Percentiles rank a stretch among this genome's conserved stretches.
phyloP scores from a whole-genome alignment of 2,329 filamentous ascomycete species.

The Didymella pinodella region DNA sequence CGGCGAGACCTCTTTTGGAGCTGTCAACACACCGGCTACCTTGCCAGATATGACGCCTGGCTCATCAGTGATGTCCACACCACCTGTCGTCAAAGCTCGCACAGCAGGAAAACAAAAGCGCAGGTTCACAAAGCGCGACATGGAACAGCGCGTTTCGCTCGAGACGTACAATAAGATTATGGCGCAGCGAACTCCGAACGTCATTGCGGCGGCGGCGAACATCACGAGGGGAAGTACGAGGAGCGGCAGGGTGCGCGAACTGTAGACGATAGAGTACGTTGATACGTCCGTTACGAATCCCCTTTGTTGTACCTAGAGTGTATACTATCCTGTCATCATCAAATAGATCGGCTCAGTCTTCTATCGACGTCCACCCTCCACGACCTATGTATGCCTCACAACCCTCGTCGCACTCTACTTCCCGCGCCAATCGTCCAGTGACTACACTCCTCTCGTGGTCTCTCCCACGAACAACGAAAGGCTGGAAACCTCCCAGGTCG shows the following conservation, averaged over 20 bases:
- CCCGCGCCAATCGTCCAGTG: slow-evolving; percentile 66
- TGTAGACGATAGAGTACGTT: slow-evolving; percentile 3
- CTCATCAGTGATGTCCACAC: slow-evolving; percentile 6
- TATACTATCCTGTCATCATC: not conserved
- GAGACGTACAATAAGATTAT: slow-evolving; percentile 2
- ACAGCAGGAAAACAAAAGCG: slow-evolving; percentile 8
- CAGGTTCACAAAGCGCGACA: slow-evolving; percentile 4
- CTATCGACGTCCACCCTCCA: slow-evolving; percentile 68
- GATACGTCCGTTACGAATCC: not conserved
- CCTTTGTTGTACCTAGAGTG: not conserved
- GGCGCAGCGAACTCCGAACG: not conserved
- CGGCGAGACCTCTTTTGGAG: not conserved
- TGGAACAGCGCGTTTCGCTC: slow-evolving; percentile 7
- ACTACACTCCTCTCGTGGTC: slow-evolving; percentile 71
- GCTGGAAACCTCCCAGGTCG: slow-evolving; percentile 55
- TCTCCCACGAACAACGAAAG: slow-evolving; percentile 69
- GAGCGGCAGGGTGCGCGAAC: slow-evolving; percentile 1
- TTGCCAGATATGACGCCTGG: not conserved
- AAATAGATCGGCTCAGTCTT: not conserved
- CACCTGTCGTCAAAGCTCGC: slow-evolving; percentile 1
- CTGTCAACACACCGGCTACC: not conserved
- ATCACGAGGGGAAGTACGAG: not conserved
- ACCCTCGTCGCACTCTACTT: slow-evolving; percentile 69
- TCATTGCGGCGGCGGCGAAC: not conserved
- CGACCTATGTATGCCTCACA: slow-evolving; percentile 65